Conservation (phyloP, 768 basidiomycete species). For the Mycena venus region DNA sequence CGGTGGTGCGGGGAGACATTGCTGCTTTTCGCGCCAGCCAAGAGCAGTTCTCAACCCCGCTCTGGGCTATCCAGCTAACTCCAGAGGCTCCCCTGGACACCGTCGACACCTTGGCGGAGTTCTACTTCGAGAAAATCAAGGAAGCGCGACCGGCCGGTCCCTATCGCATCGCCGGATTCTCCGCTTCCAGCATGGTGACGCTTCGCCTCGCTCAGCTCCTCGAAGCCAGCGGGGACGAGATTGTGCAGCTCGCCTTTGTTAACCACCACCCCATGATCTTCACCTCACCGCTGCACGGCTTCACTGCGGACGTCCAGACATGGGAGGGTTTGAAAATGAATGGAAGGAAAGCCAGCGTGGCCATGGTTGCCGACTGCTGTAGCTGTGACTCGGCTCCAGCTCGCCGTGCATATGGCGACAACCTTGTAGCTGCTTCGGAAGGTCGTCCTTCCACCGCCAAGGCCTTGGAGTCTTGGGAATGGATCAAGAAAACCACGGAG, state of each 20-base stretch:
- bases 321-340: neutral
- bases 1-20: neutral
- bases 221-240: neutral
- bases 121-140: constrained; percentile 36
- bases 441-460: constrained; percentile 15
- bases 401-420: constrained; percentile 21
- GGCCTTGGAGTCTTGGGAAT: constrained; percentile 18
- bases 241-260: neutral
- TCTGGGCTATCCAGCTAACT: constrained; percentile 29
- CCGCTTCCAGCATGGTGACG: neutral
- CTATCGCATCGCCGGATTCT: constrained; percentile 31
- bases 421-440: constrained; percentile 9
- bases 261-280: neutral
- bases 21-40: constrained; percentile 5
- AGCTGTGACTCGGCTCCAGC: constrained; percentile 10
- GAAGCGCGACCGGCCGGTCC: constrained; percentile 30
- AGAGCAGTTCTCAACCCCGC: neutral
- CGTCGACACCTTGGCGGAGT: constrained; percentile 17
- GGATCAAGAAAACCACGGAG: constrained; percentile 16
- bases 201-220: neutral
- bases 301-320: constrained; percentile 6
- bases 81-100: constrained; percentile 31
- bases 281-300: neutral
- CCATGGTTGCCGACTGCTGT: constrained; percentile 21
- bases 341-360: constrained; percentile 12